These are phyloP conservation scores for Fusarium setosum DNA, from an alignment of 2,329 filamentous ascomycete species.

Conservation along the genomic window DNA sequence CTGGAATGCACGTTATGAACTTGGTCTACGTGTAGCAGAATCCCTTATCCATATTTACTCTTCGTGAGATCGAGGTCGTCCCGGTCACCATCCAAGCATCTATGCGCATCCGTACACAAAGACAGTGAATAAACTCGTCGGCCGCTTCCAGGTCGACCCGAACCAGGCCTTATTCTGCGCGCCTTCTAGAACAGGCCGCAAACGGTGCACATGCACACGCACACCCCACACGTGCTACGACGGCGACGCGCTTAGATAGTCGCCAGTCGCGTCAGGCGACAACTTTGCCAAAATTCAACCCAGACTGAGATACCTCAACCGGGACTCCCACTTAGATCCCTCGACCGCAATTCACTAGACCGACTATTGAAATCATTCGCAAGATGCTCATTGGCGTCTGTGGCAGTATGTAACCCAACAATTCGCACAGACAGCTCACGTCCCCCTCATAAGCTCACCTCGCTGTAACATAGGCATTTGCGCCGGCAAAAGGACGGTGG, in stretches of 20 bases:
- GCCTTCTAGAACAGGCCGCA: slow-evolving; percentile 27
- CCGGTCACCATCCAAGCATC: slow-evolving; percentile 14
- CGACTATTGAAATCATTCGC: background rate
- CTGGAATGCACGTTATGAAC: slow-evolving; percentile 20
- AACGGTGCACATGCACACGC: slow-evolving; percentile 4
- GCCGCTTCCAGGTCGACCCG: slow-evolving; percentile 10
- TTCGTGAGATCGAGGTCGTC: slow-evolving; percentile 14
- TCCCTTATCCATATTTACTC: slow-evolving; percentile 1
- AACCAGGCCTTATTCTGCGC: slow-evolving; percentile 13
- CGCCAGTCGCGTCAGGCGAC: slow-evolving; percentile 24
- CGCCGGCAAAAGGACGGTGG: slow-evolving; percentile 91
- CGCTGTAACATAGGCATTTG: slow-evolving; percentile 83
- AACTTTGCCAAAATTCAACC: slow-evolving; percentile 14
- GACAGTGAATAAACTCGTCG: slow-evolving; percentile 19
- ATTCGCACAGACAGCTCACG: background rate
- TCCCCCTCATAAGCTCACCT: too few relatives aligned
- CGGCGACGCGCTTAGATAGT: slow-evolving; percentile 31
- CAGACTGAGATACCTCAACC: background rate
- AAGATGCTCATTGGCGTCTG: slow-evolving; percentile 83
- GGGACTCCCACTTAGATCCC: slow-evolving; percentile 4
- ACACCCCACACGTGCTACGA: slow-evolving; percentile 29
- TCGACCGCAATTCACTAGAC: background rate
- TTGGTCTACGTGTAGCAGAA: too few relatives aligned
- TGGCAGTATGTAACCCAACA: slow-evolving; percentile 64
- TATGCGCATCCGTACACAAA: too few relatives aligned